Base-by-base conservation (phyloP, 805 yeast genomes). In the Tetrapisispora phaffii region DNA sequence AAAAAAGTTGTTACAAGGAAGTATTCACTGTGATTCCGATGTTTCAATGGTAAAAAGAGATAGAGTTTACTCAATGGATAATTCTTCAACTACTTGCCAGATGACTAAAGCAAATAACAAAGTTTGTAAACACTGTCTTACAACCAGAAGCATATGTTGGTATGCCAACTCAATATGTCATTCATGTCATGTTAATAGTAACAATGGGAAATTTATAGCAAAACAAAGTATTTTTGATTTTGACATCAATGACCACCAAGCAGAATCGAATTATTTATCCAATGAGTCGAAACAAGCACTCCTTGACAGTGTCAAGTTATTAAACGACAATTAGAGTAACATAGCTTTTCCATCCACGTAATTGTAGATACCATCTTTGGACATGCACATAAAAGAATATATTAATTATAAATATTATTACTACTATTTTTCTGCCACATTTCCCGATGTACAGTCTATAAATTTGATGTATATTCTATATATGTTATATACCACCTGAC, bases 401-500 rank as follows among this genome's bases (percentile, higher is more conserved):
- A 28, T 4, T 9, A 12, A 28, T 28, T 9, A 28, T 12, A 7
- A n/a, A 12, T 24, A 9, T 28, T 28, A 9, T 6, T 28, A 7
- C 13, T n/a, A 28, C 13, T 28, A 28, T 28, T 28, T 28, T 28
- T 28, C 31, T 28, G 13, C 31, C 31, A 6, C 13, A n/a, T 9
- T 28, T n/a, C 31, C 13, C n/a, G 12, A 6, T 28, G 28, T 10
- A 6, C 6, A 33, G 12, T 17, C 21, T 9, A 33, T 33, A 33
- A 19, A 17, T 17, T 33, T 33, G 10, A 12, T 34, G 13, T 21
- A 4, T 15, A 23, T 24, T 13, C 5, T n/a, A 7, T 22, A 22
- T 22, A 36, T 9, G 16, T 45, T 44, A 56, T 24, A 59, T 47
- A 20, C 58, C 60, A 17, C 67, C 66, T 51, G 67, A 52, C 38